A percentile compares a stretch with the other conserved stretches of the same genome.
These are phyloP conservation scores for Mycosphaerella arachidis DNA, from an alignment of 2,329 filamentous ascomycete genomes.

Conservation along the genomic window DNA sequence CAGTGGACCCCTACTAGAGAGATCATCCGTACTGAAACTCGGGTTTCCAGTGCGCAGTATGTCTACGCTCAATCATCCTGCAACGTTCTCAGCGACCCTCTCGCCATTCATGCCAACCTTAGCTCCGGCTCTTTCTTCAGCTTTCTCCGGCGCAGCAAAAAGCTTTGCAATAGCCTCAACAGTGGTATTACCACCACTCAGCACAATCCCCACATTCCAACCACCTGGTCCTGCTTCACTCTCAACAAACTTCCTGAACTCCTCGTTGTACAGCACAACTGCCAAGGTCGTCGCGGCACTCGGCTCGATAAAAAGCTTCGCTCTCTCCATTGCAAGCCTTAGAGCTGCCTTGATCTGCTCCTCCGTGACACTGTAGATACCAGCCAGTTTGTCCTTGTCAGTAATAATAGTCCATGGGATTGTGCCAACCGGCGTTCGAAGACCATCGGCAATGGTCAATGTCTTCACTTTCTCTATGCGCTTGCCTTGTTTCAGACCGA, in stretches of 20 bases:
- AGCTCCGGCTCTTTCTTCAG: constrained; percentile 38
- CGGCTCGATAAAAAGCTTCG: constrained; percentile 89
- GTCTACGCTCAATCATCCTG: constrained; percentile 4
- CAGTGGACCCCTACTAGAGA: no score
- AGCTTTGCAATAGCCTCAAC: constrained; percentile 57
- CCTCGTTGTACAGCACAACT: constrained; percentile 77
- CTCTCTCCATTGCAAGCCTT: constrained; percentile 73
- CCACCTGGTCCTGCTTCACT: constrained; percentile 64
- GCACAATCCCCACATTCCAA: constrained; percentile 64
- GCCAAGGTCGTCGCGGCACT: constrained; percentile 81
- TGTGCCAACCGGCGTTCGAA: constrained; percentile 75
- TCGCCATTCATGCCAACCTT: constrained; percentile 39
- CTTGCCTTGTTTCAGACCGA: constrained; percentile 61
- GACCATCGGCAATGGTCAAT: constrained; percentile 81
- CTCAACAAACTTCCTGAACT: constrained; percentile 69
- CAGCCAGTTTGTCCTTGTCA: constrained; percentile 63
- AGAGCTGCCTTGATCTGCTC: constrained; percentile 75
- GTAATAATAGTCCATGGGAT: constrained; percentile 75
- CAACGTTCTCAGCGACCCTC: constrained; percentile 44
- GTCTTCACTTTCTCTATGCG: constrained; percentile 66
- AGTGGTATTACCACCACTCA: constrained; percentile 63
- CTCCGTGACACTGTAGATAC: constrained; percentile 71
- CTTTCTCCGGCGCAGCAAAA: constrained; percentile 37
- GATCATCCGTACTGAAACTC: no score
- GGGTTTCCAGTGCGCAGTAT: background rate